These are phyloP conservation scores for Asterochloris sp. DNA, from an alignment of 139 green algal species.

Conservation along the genomic window DNA sequence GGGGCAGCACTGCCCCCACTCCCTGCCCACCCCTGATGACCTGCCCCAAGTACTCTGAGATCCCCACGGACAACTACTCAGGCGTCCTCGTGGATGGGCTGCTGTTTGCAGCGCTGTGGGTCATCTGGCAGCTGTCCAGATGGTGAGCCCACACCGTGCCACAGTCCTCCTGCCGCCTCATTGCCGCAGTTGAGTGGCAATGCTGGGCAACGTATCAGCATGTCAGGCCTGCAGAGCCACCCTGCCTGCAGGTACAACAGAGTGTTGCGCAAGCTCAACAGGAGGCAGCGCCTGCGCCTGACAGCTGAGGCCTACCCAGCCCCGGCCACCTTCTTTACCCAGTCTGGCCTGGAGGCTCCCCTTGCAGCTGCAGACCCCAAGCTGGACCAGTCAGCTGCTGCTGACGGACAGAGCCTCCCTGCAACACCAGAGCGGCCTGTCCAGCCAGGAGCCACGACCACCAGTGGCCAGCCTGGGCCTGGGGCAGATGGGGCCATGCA, in stretches of 20 bases:
- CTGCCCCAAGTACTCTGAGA: constrained; percentile 40
- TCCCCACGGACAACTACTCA: constrained; percentile 33
- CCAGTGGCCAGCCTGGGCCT: too few relatives aligned
- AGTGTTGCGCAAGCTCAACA: constrained; percentile 26
- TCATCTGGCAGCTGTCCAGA: constrained; percentile 33
- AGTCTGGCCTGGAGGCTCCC: constrained; percentile 1
- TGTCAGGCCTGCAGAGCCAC: too few relatives aligned
- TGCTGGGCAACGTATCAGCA: too few relatives aligned
- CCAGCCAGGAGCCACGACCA: too few relatives aligned
- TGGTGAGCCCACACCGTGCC: not conserved
- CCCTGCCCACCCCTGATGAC: constrained; percentile 41
- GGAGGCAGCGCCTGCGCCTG: constrained; percentile 33
- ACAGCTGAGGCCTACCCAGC: constrained; percentile 12
- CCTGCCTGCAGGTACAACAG: constrained; percentile 8
- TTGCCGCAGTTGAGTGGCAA: too few relatives aligned
- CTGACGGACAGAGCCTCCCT: too few relatives aligned
- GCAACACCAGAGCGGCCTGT: too few relatives aligned
- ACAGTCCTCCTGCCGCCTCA: too few relatives aligned
- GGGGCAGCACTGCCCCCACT: constrained; percentile 25
- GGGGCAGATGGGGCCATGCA: too few relatives aligned
- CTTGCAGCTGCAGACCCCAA: not conserved
- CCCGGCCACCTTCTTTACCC: constrained; percentile 2
- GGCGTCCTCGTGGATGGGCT: constrained; percentile 31
- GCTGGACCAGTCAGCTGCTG: not conserved
- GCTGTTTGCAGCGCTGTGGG: constrained; percentile 38